Conservation (phyloP, 2,329 filamentous ascomycete genomes). For the Dissoconium aciculare region DNA sequence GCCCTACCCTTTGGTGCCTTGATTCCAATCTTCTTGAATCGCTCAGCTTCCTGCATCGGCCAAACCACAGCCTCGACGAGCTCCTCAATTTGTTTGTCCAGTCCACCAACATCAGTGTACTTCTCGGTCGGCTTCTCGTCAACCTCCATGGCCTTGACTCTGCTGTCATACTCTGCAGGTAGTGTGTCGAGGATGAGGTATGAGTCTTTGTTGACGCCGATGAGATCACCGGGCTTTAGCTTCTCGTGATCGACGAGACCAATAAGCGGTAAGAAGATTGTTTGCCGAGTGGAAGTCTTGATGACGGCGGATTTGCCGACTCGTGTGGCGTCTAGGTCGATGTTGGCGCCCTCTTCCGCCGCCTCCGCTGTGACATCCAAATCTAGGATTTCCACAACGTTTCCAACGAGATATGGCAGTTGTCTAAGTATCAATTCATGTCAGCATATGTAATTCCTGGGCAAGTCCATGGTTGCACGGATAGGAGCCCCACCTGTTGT, state of each 20-base stretch:
- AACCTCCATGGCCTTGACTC: conserved; percentile 99
- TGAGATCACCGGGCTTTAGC: conserved; percentile 88
- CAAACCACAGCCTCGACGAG: conserved; percentile 96
- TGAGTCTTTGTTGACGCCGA: conserved; percentile 97
- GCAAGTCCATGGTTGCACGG: too few relatives aligned
- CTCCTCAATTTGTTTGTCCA: conserved; percentile 99
- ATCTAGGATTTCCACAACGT: conserved; percentile 93
- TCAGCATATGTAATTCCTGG: conserved; percentile 4
- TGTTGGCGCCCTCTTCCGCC: conserved; percentile 94
- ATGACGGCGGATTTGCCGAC: conserved; percentile 98
- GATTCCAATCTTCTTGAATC: conserved; percentile 99
- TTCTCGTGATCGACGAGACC: conserved; percentile 91
- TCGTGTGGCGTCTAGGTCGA: conserved; percentile 89
- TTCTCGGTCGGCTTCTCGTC: conserved; percentile 99
- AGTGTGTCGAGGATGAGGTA: conserved; percentile 94
- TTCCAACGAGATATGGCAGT: conserved; percentile 94
- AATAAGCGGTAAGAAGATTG: conserved; percentile 94
- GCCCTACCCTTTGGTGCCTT: conserved; percentile 98
- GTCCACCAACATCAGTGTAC: conserved; percentile 90
- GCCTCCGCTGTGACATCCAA: conserved; percentile 93
- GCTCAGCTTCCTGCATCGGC: conserved; percentile 99
- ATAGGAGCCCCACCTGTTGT: conserved; percentile 80
- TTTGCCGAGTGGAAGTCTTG: conserved; percentile 96
- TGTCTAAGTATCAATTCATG: conserved; percentile 43
- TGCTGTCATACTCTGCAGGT: conserved; percentile 93